Percentiles rank a stretch among this genome's conserved stretches.
These are phyloP conservation scores for Dactylellina cionopaga DNA, from an alignment of 2,329 filamentous ascomycete species.

Conservation along the genomic window DNA sequence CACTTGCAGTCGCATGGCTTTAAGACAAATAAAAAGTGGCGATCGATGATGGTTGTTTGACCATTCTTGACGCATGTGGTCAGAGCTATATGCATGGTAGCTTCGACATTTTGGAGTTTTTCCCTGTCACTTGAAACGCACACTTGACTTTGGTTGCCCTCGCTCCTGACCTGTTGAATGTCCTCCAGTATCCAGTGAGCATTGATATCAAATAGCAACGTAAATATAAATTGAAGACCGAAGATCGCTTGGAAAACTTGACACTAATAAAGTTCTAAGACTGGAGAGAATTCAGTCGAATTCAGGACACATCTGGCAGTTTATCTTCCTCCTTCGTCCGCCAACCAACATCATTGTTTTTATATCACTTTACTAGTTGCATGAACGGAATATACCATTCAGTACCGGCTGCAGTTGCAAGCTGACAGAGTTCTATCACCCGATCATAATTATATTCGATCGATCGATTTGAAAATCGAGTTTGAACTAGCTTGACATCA, in stretches of 20 bases:
- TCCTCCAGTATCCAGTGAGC: too few species aligned
- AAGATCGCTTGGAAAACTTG: not conserved
- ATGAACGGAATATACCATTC: conserved; percentile 6
- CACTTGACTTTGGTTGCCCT: too few species aligned
- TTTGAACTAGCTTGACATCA: conserved; percentile 1
- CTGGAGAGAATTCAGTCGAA: not conserved
- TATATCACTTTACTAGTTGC: conserved; percentile 18
- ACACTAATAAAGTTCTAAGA: not conserved
- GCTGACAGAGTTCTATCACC: not conserved
- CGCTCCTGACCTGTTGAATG: too few species aligned
- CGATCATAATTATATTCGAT: conserved; percentile 5
- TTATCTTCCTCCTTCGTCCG: conserved; percentile 1
- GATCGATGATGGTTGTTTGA: not conserved
- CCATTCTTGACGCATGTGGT: not conserved
- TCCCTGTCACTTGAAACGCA: too few species aligned
- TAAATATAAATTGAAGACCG: conserved; percentile 3
- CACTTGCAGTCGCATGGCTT: conserved; percentile 1
- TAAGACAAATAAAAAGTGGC: not conserved
- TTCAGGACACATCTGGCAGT: conserved; percentile 17
- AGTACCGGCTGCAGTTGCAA: conserved; percentile 25
- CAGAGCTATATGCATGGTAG: not conserved
- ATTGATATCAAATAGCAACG: too few species aligned
- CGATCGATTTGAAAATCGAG: not conserved
- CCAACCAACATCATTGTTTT: conserved; percentile 7
- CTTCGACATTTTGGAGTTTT: not conserved